Percentiles rank a stretch among this genome's conserved stretches.
Evolutionary conservation across 495 filamentous ascomycete species (phyloP).

Genomic region (Pyrenopolyporus hunteri): DNA sequence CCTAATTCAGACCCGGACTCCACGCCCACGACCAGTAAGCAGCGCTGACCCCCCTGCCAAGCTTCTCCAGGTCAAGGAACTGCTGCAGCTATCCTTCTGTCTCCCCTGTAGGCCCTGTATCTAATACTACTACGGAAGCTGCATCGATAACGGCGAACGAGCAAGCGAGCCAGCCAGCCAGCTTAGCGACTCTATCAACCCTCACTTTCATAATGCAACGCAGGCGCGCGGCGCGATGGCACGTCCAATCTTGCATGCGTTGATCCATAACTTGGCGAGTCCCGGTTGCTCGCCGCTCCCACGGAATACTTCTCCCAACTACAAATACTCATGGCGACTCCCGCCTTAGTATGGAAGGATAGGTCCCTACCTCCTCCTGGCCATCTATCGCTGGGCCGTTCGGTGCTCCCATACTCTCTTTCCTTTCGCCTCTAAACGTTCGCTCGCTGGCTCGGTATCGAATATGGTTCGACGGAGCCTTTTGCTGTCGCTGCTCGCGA

Average conservation of each 20-base stretch:
- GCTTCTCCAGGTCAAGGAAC: constrained; percentile 34
- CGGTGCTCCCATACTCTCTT: constrained; percentile 9
- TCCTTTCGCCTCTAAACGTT: constrained; percentile 13
- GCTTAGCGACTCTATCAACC: constrained; percentile 17
- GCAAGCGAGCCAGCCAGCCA: constrained; percentile 8
- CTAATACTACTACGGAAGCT: constrained; percentile 32
- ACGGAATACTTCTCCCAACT: constrained; percentile 12
- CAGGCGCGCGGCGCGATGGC: constrained; percentile 24
- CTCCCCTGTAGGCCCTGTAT: constrained; percentile 22
- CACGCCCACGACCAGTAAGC: constrained; percentile 4
- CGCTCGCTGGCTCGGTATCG: constrained; percentile 12
- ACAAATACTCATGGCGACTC: constrained; percentile 30
- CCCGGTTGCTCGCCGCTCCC: constrained; percentile 1
- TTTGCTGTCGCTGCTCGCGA: constrained; percentile 45
- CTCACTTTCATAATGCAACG: constrained; percentile 25
- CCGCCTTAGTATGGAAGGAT: neutral
- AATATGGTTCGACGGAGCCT: constrained; percentile 40
- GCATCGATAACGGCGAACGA: constrained; percentile 16
- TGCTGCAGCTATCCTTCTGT: constrained; percentile 21
- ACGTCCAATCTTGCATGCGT: constrained; percentile 34
- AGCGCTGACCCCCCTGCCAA: constrained; percentile 34
- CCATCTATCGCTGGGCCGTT: constrained; percentile 7
- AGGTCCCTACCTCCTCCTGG: constrained; percentile 7
- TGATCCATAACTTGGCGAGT: constrained; percentile 14
- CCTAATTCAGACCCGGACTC: constrained; percentile 11